Evolutionary conservation across 495 filamentous ascomycete species (phyloP), one percentile per base, ranked within the genome.

Genomic region (Penicillium ochrochloron): DNA sequence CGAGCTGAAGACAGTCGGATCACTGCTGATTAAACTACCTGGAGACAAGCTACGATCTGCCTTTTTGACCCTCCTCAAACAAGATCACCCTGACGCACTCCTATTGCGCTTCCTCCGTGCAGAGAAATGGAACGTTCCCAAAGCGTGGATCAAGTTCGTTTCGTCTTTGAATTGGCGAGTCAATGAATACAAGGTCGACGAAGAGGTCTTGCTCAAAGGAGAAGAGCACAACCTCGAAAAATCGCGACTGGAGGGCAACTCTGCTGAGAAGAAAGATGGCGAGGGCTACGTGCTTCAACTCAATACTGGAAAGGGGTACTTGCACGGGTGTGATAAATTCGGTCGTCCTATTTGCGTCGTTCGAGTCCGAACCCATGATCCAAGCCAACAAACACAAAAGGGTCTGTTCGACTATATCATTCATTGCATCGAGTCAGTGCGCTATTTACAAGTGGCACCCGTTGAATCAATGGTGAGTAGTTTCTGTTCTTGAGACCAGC

Each of bases 111-210:
- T 96, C 74, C 78, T 98, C 51, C 85, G 94, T 50, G 94, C 94
- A n/a, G 84, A 93, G 35, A 97, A 97, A 75, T 97, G 95, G 94
- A 89, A 97, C 69, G 86, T 96, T 14, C 88, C 93, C 37, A 92
- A 90, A 68, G 92, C 94, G 9, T 84, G 97, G 41, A 84, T 94
- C 54, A 97, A 97, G 92, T 77, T 97, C 71, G 83, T 97, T 34
- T 86, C 88, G 6, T 92, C 94, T 0, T 91, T 97, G 85, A 86
- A 90, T 67, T 98, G 94, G 94, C 86, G 94, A 50, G 74, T 83
- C 21, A 82, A 86, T 59, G 90, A 93, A 61, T 86, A 90, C 76
- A 86, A 90, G 44, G 91, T 97, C 11, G 89, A 97, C 69, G 86
- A 90, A 46, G 90, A 91, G 63, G 87, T 98, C 23, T 84, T 96